phyloP scores from a whole-genome alignment of 1,139 yeast genomes.

The Zhuliangozyma blackwelliae region DNA sequence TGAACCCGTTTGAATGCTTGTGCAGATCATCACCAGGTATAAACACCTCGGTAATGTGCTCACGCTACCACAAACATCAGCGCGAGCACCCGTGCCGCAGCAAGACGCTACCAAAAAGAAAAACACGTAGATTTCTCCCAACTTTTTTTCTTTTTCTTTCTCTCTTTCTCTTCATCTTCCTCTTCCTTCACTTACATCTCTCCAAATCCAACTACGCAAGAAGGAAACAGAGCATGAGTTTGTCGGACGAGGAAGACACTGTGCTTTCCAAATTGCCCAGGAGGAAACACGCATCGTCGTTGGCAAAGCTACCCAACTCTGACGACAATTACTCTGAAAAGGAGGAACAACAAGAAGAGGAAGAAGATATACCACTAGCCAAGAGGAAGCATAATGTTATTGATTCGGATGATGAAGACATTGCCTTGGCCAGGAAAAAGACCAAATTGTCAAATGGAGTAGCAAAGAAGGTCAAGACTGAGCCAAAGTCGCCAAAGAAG shows the following conservation, averaged over 20 bases:
- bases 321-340: conserved; percentile 8
- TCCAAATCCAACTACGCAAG: background rate
- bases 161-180: too few relatives aligned
- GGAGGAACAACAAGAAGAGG: conserved; percentile 8
- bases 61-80: too few relatives aligned
- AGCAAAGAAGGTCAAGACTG: conserved; percentile 4
- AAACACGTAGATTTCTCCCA: too few relatives aligned
- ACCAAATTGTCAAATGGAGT: conserved; percentile 4
- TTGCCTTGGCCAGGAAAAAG: conserved; percentile 7
- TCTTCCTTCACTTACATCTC: background rate
- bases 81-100: too few relatives aligned
- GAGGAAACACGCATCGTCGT: conserved; percentile 4
- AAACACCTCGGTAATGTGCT: too few relatives aligned
- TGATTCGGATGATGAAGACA: conserved; percentile 9
- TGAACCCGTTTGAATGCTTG: too few relatives aligned
- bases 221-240: background rate
- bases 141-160: too few relatives aligned
- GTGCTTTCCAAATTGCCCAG: conserved; percentile 8
- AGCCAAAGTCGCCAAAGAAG: conserved; percentile 3
- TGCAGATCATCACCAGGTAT: too few relatives aligned
- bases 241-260: conserved; percentile 11
- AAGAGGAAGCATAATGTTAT: conserved; percentile 4
- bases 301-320: conserved; percentile 4
- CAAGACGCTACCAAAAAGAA: too few relatives aligned
- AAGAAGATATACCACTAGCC: conserved; percentile 7